Conservation (phyloP, 2,329 filamentous ascomycete genomes). For the Ciborinia camelliae region DNA sequence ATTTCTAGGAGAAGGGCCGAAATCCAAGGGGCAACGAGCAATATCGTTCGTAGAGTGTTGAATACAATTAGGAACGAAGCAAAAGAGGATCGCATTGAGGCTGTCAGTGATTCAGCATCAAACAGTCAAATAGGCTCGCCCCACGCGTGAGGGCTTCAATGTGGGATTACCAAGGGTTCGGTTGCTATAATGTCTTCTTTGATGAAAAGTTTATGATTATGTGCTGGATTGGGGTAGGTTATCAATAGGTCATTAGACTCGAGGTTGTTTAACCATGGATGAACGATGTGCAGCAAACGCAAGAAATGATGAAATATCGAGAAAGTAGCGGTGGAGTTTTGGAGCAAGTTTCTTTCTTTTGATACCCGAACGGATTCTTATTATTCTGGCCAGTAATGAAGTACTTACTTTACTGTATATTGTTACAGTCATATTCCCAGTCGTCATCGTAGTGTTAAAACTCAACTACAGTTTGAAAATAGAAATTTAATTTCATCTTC, state of each 20-base stretch:
- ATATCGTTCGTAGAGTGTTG: slow-evolving; percentile 85
- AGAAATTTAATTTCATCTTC: too few species aligned
- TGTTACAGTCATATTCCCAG: too few species aligned
- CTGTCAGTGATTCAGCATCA: slow-evolving; percentile 33
- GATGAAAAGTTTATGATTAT: neutral
- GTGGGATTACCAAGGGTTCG: slow-evolving; percentile 15
- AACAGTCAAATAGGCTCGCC: slow-evolving; percentile 33
- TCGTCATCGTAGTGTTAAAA: too few species aligned
- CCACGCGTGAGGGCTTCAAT: slow-evolving; percentile 25
- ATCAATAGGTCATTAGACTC: too few species aligned
- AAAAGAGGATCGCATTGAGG: slow-evolving; percentile 70
- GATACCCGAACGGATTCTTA: neutral
- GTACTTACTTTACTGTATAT: too few species aligned
- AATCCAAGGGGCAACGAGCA: slow-evolving; percentile 49
- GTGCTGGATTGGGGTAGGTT: rapidly evolving
- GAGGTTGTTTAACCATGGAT: too few species aligned
- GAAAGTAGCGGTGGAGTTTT: neutral
- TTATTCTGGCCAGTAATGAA: neutral
- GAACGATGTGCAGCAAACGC: too few species aligned
- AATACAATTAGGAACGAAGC: slow-evolving; percentile 89
- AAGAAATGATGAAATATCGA: too few species aligned
- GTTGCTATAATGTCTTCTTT: neutral
- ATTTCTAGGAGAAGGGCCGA: neutral
- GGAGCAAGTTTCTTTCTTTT: neutral
- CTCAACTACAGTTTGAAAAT: too few species aligned